These are phyloP conservation scores for Candida sanyiensis DNA, from an alignment of 805 yeast species.

Conservation along the genomic window DNA sequence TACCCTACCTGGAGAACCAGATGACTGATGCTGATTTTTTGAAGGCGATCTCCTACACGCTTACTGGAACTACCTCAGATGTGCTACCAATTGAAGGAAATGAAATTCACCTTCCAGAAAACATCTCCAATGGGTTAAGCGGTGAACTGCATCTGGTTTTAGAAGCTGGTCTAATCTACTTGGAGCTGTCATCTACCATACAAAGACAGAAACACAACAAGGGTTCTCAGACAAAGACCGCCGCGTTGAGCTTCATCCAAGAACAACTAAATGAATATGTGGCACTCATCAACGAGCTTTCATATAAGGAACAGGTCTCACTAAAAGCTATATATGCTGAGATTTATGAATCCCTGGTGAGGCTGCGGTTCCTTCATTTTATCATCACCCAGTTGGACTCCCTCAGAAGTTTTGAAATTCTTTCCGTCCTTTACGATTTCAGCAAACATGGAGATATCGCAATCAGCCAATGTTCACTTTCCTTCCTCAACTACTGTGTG, in stretches of 20 bases:
- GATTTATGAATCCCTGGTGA: conserved; percentile 46
- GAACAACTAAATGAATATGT: conserved; percentile 39
- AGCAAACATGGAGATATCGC: conserved; percentile 59
- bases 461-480: conserved; percentile 37
- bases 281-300: conserved; percentile 37
- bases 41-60: conserved; percentile 44
- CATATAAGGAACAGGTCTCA: conserved; percentile 32
- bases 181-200: conserved; percentile 33
- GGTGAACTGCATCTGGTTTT: conserved; percentile 49
- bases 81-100: conserved; percentile 40
- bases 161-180: conserved; percentile 70
- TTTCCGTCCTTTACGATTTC: conserved; percentile 46
- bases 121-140: conserved; percentile 50
- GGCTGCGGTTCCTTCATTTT: conserved; percentile 50
- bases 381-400: conserved; percentile 32
- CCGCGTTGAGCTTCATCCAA: conserved; percentile 47
- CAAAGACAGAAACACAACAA: conserved; percentile 26
- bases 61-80: conserved; percentile 59
- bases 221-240: conserved; percentile 53
- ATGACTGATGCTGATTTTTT: conserved; percentile 38
- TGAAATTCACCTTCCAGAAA: conserved; percentile 40
- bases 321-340: conserved; percentile 27
- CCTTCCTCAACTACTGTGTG: conserved; percentile 41
- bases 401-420: conserved; percentile 42
- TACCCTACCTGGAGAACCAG: conserved; percentile 31